Evolutionary conservation across 225 moss, liverwort and hornwort species (phyloP), one percentile per base, ranked within the genome.

Genomic region (Physcomitrium patens): DNA sequence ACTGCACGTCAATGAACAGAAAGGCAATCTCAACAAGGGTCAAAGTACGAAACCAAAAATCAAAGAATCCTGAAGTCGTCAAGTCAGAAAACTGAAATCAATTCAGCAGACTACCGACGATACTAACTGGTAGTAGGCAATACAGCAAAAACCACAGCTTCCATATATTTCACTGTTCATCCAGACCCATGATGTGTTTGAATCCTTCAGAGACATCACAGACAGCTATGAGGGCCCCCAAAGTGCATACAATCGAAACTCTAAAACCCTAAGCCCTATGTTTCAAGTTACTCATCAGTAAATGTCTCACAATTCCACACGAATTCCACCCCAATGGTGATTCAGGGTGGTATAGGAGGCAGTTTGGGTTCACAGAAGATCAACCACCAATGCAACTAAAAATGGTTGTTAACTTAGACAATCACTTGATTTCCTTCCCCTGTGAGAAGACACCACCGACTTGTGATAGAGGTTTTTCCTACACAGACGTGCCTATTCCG

Each of bases 1-100:
- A 87, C 87, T 87, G 84, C 87, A 77, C 44, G 76, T 70, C 80
- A 63, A 82, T 28, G 54, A 11, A 82, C 26, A 64, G 17, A 37
- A 37, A 37, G 45, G 72, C 54, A 54, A 65, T 41, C 1, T 45
- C 22, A 60, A 73, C 31, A 46, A 51, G 70, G 53, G 12, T 9
- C 52, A 48, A 57, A 66, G 63, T 79, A 46, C 73, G 56, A 22
- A 15, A 52, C 60, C n/a, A 37, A 37, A 37, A 37, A 37, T 37
- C 5, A 37, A 37, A 7, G 48, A 22, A 82, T 37, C 31, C 0
- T 37, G 4, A 37, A 37, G 31, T 37, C 31, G 31, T 22, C 6
- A 7, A 19, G 44, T 20, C 18, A 7, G 54, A 20, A 17, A 55
- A 51, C 57, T 12, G 65, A 50, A 60, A 42, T 19, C 41, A 23